Base-by-base conservation (phyloP, 805 yeast genomes). In the Schwanniomyces pseudopolymorphus region DNA sequence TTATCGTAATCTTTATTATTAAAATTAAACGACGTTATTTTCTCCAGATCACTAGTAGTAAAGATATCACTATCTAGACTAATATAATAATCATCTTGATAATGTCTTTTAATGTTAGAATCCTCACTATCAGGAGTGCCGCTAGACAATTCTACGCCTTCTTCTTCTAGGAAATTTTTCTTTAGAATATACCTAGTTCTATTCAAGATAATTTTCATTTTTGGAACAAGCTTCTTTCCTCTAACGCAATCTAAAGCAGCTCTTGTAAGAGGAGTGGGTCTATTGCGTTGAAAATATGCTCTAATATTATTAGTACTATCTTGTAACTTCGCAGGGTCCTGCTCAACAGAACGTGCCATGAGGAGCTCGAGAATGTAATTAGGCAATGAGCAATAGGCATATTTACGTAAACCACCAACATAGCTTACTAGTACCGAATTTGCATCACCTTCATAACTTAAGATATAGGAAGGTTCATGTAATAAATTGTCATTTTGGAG, bases 391-490 rank as follows among this genome's bases (percentile, higher is more conserved):
- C 76, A 72, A 51, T 71, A 69, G 7, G 73, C 53, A 49, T 62
- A 67, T 45, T 67, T 70, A 27, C 78, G 59, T 17, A 72, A 58
- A 2, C 77, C 78, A 2, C 77, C 77, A 8, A 70, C 64, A 42
- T 60, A 59, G 9, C 69, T 65, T 9, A 72, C 59, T 2, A 72
- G 52, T 4, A 67, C 49, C 0, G 77, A 71, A 17, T 48, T 42
- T 1, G 58, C 42, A 33, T 58, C 57, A 40, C 54, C 56, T 16
- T 55, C 55, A 35, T 64, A 65, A 5, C 70, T 55, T 4, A 72
- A 33, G 5, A 71, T 57, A 41, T 54, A 59, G 2, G 74, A 61
- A 1, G 74, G 74, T 39, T 60, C 60, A 10, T 44, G 50, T 19
- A 48, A 44, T 11, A 54, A 42, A n/a, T 48, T 33, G 13, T 47